Evolutionary conservation across 768 basidiomycete species (phyloP).

Genomic region (Pleurotus ostreatus): DNA sequence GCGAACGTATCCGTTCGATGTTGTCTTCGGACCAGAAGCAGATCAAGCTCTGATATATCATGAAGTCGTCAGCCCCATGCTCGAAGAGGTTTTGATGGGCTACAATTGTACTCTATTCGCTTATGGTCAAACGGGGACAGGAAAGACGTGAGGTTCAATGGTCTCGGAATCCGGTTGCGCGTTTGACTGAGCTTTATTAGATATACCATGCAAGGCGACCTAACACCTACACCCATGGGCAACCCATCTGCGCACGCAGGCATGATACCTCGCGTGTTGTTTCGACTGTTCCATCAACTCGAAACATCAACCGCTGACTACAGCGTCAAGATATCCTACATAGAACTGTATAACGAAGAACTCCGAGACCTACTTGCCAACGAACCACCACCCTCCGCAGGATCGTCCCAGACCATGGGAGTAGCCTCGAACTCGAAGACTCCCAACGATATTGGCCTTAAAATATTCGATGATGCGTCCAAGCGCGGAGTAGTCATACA

Average conservation of each 20-base stretch:
- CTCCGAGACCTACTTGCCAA: conserved; percentile 86
- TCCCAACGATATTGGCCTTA: conserved; percentile 51
- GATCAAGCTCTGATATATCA: conserved; percentile 93
- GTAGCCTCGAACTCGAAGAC: conserved; percentile 45
- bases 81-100: conserved; percentile 90
- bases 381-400: conserved; percentile 69
- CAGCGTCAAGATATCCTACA: conserved; percentile 88
- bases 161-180: too few relatives aligned
- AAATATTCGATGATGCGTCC: conserved; percentile 88
- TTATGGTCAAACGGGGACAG: conserved; percentile 98
- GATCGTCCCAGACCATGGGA: conserved; percentile 76
- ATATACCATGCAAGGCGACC: conserved; percentile 97
- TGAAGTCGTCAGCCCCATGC: conserved; percentile 88
- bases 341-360: conserved; percentile 98
- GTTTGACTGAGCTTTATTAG: conserved; percentile 27
- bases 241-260: conserved; percentile 89
- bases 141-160: conserved; percentile 80
- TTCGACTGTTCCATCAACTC: conserved; percentile 86
- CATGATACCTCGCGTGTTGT: conserved; percentile 92
- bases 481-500: conserved; percentile 92
- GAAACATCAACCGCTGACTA: conserved; percentile 77
- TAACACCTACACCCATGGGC: conserved; percentile 76
- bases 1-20: conserved; percentile 89
- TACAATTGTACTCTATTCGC: conserved; percentile 98
- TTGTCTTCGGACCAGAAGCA: conserved; percentile 95